Evolutionary conservation across 345 rosid genomes (phyloP), one percentile per base, ranked within the genome.

Genomic region (Limnanthes douglasii): DNA sequence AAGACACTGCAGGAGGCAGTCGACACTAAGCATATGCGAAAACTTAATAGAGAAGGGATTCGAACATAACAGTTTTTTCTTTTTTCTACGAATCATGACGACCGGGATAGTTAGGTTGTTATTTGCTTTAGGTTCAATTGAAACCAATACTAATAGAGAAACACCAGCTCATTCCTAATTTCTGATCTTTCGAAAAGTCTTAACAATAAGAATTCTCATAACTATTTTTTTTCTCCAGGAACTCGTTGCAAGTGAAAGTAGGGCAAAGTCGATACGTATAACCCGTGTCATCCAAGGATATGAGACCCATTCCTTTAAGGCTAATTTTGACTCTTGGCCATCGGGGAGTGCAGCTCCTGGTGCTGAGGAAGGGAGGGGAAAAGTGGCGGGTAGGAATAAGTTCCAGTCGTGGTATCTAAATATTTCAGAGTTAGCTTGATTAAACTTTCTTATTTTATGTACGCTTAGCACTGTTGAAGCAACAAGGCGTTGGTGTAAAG

Each of bases 321-420:
- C 81, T 31, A 77, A 78, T 55, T 92, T 92, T 71, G 96, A 68
- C 50, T 70, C 90, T 54, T 92, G 99, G 94, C 94, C 99, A 13
- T 75, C 78, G 29, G 93, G 94, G 30, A 66, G 93, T 32, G 56
- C 78, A 31, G 34, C 81, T 50, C 75, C 90, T 38, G 86, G 69
- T 58, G 60, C 67, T 37, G 96, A 85, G 71, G 99, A 85, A 60
- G 94, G 94, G 36, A 84, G 99, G 57, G 99, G 99, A 46, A 92
- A 85, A 81, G 96, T 92, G 8, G 94, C 99, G 9, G 99, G 99
- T 92, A 61, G 39, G 25, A 18, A 14, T 54, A n/a, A 21, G 40
- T n/a, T n/a, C n/a, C n/a, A 5, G 11, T 30, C 34, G 11, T 27
- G 18, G 11, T 18, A 8, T 23, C 32, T 14, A n/a, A n/a, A n/a